Conservation (phyloP, 2,329 filamentous ascomycete species). For the Byssochlamys sp. region DNA sequence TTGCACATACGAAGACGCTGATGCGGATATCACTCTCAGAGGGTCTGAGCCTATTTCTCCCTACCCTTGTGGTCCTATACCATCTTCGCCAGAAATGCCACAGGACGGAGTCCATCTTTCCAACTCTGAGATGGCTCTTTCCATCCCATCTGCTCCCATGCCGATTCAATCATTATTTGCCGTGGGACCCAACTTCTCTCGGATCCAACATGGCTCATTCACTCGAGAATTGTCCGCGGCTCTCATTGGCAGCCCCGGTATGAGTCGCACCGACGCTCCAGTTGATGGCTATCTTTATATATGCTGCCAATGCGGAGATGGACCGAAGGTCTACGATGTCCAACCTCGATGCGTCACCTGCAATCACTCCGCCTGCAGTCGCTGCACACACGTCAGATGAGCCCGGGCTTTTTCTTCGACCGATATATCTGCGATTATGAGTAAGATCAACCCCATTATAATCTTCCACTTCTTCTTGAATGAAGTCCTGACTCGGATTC, state of each 20-base stretch:
- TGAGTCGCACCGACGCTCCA: background rate
- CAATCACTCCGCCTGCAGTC: conserved; percentile 20
- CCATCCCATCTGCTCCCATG: background rate
- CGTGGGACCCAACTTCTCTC: background rate
- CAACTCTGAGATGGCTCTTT: background rate
- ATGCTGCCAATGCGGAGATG: conserved; percentile 31
- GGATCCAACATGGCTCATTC: background rate
- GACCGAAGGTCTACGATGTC: conserved; percentile 27
- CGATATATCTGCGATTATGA: background rate
- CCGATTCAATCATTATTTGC: background rate
- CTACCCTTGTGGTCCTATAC: conserved; percentile 7
- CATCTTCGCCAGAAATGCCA: conserved; percentile 1
- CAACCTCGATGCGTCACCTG: conserved; percentile 26
- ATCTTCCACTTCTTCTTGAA: background rate
- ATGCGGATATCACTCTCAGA: conserved; percentile 2
- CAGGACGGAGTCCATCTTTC: background rate
- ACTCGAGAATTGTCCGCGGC: background rate
- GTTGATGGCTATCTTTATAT: conserved; percentile 19
- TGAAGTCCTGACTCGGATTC: background rate
- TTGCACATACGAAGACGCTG: conserved; percentile 10
- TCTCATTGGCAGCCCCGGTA: background rate
- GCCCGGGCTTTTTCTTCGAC: background rate
- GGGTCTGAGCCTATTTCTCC: conserved; percentile 9
- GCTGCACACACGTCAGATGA: conserved; percentile 21
- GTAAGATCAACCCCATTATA: background rate